Base-by-base conservation (phyloP, 2,329 filamentous ascomycete genomes). In the Aspergillus ochraceus region DNA sequence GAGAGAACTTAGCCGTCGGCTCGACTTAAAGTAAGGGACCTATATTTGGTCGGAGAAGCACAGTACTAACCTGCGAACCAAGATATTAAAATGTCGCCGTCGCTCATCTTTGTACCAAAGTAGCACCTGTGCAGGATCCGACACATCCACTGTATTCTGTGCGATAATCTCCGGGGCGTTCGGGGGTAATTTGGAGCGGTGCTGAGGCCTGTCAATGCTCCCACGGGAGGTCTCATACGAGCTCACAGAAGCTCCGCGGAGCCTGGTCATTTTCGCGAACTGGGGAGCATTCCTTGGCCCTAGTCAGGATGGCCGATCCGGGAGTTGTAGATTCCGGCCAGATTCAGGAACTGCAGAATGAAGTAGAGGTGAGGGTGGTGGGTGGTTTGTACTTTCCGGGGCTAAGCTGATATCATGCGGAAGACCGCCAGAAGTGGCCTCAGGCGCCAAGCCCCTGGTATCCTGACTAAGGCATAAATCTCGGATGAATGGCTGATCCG, bases 41-140 rank as follows among this genome's bases (percentile, higher is more conserved):
- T 32, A 20, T 42, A 11, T 10, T n/a, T 24, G 62, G 60, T 52
- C 53, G 70, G 52, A 45, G 56, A 58, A n/a, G 14, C 6, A 8
- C 6, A 17, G 17, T 53, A 73, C 83, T 65, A 71, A 90, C 88
- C 83, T 86, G 69, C 90, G 86, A 14, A 92, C 86, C 17, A 91
- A 76, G 3, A 84, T 76, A 71, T 91, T 88, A 62, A 77, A 79
- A 20, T 73, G 71, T 29, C 76, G 68, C 56, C 76, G 73, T 45
- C 77, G 74, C 54, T 78, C 75, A 61, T 76, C 75, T 46, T 71
- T 70, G 64, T 74, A 71, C 70, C 74, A 77, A 6, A 73, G 64
- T 5, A 79, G 61, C 1, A 79, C 75, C 42, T 70, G 66, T 5
- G 71, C 63, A 19, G 76, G 67, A 50, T 79, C 72, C 5, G 72